Percentiles rank a stretch among this genome's conserved stretches.
These are phyloP conservation scores for Leccinum boreale DNA, from an alignment of 768 basidiomycete genomes.

Conservation along the genomic window DNA sequence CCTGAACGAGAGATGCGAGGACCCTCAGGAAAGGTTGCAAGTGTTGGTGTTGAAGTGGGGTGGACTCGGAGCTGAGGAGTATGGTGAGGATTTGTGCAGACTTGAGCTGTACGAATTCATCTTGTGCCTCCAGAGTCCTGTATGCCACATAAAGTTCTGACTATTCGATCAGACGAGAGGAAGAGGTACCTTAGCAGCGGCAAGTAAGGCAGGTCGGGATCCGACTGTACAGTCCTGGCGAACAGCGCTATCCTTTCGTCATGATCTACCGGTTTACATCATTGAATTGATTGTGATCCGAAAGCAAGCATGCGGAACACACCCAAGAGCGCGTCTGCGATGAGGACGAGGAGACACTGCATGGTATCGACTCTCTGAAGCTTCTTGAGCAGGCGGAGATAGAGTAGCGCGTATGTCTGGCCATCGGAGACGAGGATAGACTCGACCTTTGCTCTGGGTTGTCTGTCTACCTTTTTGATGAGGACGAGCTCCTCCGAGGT, in stretches of 20 bases:
- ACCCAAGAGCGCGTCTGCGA: slow-evolving; percentile 87
- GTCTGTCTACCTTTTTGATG: slow-evolving; percentile 89
- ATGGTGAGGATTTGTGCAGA: slow-evolving; percentile 84
- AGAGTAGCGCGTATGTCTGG: slow-evolving; percentile 78
- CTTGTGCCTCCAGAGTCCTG: slow-evolving; percentile 79
- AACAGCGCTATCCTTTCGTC: slow-evolving; percentile 85
- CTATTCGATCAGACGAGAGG: neutral
- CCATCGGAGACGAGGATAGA: slow-evolving; percentile 81
- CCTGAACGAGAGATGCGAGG: slow-evolving; percentile 61
- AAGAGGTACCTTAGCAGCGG: slow-evolving; percentile 66
- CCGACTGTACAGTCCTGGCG: slow-evolving; percentile 53
- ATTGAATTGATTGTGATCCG: neutral
- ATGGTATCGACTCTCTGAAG: slow-evolving; percentile 83
- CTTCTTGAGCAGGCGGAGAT: slow-evolving; percentile 85
- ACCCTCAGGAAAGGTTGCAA: slow-evolving; percentile 58
- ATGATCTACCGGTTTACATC: slow-evolving; percentile 52
- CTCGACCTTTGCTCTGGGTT: slow-evolving; percentile 69
- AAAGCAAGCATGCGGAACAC: slow-evolving; percentile 18
- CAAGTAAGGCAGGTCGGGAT: slow-evolving; percentile 76
- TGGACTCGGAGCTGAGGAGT: slow-evolving; percentile 62
- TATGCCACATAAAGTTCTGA: slow-evolving; percentile 4
- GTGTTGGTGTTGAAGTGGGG: slow-evolving; percentile 47
- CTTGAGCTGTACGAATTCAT: slow-evolving; percentile 95
- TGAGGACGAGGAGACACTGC: slow-evolving; percentile 81
- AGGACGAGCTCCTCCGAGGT: slow-evolving; percentile 82